Conservation (phyloP, 371 early-diverging fungal species). For the Syncephalastrum monosporum region DNA sequence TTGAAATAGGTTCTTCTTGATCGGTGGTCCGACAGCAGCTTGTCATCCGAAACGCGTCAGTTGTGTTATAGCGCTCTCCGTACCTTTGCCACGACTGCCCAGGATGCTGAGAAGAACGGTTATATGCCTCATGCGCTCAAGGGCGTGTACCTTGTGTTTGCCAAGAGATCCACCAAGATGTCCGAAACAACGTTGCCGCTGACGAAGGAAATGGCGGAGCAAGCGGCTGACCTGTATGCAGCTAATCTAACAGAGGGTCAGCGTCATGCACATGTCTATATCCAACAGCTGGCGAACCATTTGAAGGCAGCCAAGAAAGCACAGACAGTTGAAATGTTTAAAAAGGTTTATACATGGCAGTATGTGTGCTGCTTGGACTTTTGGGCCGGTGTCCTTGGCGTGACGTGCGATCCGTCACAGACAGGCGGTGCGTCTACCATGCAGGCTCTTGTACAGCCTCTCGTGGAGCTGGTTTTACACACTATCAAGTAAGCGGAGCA, state of each 20-base stretch:
- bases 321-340: slow-evolving; percentile 79
- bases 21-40: slow-evolving; percentile 62
- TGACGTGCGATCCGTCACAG: slow-evolving; percentile 56
- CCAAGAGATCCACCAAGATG: slow-evolving; percentile 71
- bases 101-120: slow-evolving; percentile 32
- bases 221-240: slow-evolving; percentile 83
- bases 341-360: slow-evolving; percentile 92
- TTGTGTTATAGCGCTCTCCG: slow-evolving; percentile 47
- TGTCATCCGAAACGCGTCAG: slow-evolving; percentile 65
- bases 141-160: slow-evolving; percentile 79
- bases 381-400: slow-evolving; percentile 78
- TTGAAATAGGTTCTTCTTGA: slow-evolving; percentile 47
- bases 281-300: slow-evolving; percentile 87
- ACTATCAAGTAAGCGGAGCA: slow-evolving; percentile 24
- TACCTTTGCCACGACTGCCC: slow-evolving; percentile 28
- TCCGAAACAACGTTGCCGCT: slow-evolving; percentile 69
- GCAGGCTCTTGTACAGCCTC: slow-evolving; percentile 35
- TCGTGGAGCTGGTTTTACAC: slow-evolving; percentile 32
- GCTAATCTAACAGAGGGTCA: slow-evolving; percentile 71
- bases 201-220: slow-evolving; percentile 83
- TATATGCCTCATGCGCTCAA: slow-evolving; percentile 57
- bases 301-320: slow-evolving; percentile 81
- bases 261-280: slow-evolving; percentile 86
- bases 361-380: slow-evolving; percentile 85
- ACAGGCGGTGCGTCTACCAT: slow-evolving; percentile 29